Conservation (phyloP, 2,329 filamentous ascomycete species). For the Furcasterigmium furcatum region DNA sequence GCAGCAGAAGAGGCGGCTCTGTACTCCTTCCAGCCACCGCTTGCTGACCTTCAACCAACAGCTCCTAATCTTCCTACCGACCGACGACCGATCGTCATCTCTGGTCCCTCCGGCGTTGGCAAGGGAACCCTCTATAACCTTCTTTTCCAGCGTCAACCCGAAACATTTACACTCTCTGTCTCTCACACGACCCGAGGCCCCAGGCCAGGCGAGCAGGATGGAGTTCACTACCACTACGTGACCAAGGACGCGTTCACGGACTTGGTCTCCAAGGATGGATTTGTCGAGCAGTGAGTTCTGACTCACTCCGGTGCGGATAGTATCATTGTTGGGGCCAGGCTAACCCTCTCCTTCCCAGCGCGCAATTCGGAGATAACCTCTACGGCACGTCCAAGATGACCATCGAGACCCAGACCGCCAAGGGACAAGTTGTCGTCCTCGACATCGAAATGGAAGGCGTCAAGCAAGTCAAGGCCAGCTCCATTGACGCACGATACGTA, state of each 20-base stretch:
- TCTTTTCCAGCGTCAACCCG: constrained; percentile 57
- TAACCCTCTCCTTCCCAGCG: constrained; percentile 37
- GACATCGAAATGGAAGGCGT: constrained; percentile 99
- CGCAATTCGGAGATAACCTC: constrained; percentile 78
- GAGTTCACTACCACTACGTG: constrained; percentile 79
- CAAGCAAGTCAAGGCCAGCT: constrained; percentile 82
- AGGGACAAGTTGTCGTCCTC: constrained; percentile 74
- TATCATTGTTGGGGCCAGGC: background rate
- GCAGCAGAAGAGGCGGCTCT: background rate
- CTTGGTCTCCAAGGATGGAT: constrained; percentile 66
- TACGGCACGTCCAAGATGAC: constrained; percentile 84
- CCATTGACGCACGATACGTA: constrained; percentile 73
- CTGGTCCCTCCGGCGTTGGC: constrained; percentile 74
- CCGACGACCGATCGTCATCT: constrained; percentile 70
- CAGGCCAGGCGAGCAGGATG: constrained; percentile 70
- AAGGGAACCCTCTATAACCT: constrained; percentile 77
- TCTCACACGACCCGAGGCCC: constrained; percentile 80
- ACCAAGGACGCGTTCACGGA: constrained; percentile 63
- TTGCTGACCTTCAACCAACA: constrained; percentile 10
- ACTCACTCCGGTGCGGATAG: background rate
- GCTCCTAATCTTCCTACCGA: constrained; percentile 34
- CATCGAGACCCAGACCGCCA: constrained; percentile 69
- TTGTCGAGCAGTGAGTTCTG: constrained; percentile 68
- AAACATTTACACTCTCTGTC: constrained; percentile 52
- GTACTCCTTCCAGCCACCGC: background rate